Base-by-base conservation (phyloP, 257 asterid genomes). In the Ballota nigra region DNA sequence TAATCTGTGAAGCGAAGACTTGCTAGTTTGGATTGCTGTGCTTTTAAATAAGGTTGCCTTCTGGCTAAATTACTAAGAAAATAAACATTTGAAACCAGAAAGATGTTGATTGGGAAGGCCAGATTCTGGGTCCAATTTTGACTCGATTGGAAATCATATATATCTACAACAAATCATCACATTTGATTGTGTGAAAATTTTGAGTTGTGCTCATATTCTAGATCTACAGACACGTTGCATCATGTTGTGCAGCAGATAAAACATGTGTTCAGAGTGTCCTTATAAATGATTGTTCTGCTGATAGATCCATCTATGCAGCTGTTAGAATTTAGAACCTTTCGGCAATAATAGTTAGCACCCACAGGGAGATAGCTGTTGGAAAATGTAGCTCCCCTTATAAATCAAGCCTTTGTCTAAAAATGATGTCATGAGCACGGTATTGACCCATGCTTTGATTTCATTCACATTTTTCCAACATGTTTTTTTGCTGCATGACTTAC, bases 91-190 rank as follows among this genome's bases (percentile, higher is more conserved):
- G 4, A 19, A 18, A 16, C 19, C 56, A 40, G 18, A 51, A 13
- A 38, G 33, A 36, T 26, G 40, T 66, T 66, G 57, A 66, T 47
- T 26, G 29, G 29, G 45, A 13, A 66, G n/a, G n/a, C 58, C 33
- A 6, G 49, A 16, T 38, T 34, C 29, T 18, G 51, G 15, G 55
- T 15, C 64, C 51, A 9, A 62, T 49, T 22, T 22, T 22, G 6
- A 26, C 34, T 51, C 34, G 26, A 31, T 19, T 51, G 22, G 19
- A 67, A n/a, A 13, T 28, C 51, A 4, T 49, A 12, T 7, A 16
- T 67, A 19, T 41, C 33, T 57, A 57, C 72, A 67, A 18, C 19
- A 47, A n/a, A 47, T 67, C 20, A 28, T 67, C 16, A 49, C 57
- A 64, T 64, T 40, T 64, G 38, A 23, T 64, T 64, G 20, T 18